Evolutionary conservation across 2,329 filamentous ascomycete species (phyloP).

Genomic region (Kalaharituber pfeilii): DNA sequence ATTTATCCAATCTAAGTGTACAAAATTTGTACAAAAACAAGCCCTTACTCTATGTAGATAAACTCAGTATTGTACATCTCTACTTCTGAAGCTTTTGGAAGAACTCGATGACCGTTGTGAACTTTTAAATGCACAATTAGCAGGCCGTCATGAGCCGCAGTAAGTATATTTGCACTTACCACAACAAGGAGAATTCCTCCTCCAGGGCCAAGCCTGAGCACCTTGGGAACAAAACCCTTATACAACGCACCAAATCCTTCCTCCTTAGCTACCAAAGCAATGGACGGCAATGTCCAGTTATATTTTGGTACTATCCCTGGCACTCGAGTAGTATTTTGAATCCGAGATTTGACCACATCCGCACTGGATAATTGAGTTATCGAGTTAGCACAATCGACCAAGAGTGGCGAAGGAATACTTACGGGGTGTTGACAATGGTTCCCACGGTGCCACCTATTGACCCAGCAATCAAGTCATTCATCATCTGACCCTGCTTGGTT

Average conservation of each 20-base stretch:
- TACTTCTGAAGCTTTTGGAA: conserved; percentile 50
- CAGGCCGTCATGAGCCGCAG: background rate
- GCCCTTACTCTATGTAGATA: background rate
- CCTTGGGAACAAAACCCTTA: conserved; percentile 96
- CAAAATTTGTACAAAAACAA: background rate
- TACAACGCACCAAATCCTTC: conserved; percentile 85
- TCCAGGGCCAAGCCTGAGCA: conserved; percentile 44
- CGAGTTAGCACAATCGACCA: background rate
- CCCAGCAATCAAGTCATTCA: conserved; percentile 76
- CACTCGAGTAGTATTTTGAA: conserved; percentile 80
- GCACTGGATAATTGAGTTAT: conserved; percentile 31
- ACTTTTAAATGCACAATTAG: conserved; percentile 28
- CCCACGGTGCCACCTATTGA: conserved; percentile 75
- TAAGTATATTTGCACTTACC: background rate
- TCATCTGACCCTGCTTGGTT: conserved; percentile 62
- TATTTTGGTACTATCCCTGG: conserved; percentile 78
- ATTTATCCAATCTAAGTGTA: conserved; percentile 2
- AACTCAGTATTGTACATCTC: background rate
- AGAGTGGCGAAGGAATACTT: conserved; percentile 1
- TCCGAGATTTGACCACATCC: conserved; percentile 95
- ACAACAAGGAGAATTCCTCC: conserved; percentile 52
- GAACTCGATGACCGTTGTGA: conserved; percentile 80
- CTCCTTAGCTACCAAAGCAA: conserved; percentile 75
- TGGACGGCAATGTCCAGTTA: conserved; percentile 90
- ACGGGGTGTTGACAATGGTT: conserved; percentile 79